phyloP scores from a whole-genome alignment of 768 basidiomycete species.

The Wakefieldia striispora region DNA sequence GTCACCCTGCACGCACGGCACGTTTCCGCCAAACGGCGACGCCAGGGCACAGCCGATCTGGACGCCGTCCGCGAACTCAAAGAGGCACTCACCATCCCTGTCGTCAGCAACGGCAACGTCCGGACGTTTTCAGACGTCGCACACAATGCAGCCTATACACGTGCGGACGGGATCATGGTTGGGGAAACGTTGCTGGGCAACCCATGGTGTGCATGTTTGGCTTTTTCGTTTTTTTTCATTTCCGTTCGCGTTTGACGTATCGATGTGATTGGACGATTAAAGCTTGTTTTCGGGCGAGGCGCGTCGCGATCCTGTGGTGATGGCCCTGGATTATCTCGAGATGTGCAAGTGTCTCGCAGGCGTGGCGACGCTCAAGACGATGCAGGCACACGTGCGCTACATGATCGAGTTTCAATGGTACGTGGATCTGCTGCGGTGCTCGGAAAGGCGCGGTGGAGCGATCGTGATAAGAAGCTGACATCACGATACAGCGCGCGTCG shows the following conservation, averaged over 20 bases:
- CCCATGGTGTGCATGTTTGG: conserved; percentile 49
- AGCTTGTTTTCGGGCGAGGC: conserved; percentile 56
- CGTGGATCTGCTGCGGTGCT: conserved; percentile 16
- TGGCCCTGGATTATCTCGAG: conserved; percentile 68
- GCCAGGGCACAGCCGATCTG: conserved; percentile 72
- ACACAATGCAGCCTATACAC: conserved; percentile 51
- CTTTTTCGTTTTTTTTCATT: too few species aligned
- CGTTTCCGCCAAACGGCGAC: conserved; percentile 64
- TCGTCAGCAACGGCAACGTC: conserved; percentile 82
- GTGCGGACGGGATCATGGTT: conserved; percentile 77
- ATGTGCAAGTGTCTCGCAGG: conserved; percentile 53
- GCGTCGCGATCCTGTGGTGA: conserved; percentile 60
- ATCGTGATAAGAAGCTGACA: neutral
- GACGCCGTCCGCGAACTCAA: conserved; percentile 56
- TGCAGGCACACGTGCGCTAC: conserved; percentile 65
- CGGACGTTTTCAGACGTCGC: conserved; percentile 54
- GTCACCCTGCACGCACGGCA: conserved; percentile 73
- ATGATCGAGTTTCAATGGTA: conserved; percentile 71
- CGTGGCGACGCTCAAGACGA: conserved; percentile 46
- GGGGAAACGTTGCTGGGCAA: conserved; percentile 76
- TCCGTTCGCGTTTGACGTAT: neutral
- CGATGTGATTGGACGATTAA: conserved; percentile 1
- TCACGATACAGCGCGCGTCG: conserved; percentile 37
- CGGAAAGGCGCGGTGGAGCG: too few species aligned
- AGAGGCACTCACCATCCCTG: conserved; percentile 48